phyloP scores from a whole-genome alignment of 2,329 filamentous ascomycete genomes.

The Coniochaeta sp. region DNA sequence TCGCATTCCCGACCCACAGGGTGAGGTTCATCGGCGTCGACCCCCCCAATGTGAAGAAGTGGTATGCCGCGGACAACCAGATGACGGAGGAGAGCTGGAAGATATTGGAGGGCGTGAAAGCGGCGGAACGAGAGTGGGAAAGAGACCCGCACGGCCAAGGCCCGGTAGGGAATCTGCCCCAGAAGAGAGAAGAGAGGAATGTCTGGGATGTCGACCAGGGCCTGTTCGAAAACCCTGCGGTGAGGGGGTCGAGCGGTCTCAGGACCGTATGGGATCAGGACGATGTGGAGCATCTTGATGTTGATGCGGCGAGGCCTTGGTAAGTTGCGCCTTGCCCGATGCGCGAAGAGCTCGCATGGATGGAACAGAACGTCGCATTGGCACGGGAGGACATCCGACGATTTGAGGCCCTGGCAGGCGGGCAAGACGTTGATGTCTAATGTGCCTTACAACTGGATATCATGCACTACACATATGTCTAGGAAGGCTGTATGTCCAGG shows the following conservation, averaged over 20 bases:
- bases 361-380: too few species aligned
- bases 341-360: too few species aligned
- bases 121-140: constrained; percentile 41
- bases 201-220: constrained; percentile 37
- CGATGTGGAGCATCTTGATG: constrained; percentile 31
- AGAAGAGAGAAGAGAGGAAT: constrained; percentile 43
- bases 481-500: too few species aligned
- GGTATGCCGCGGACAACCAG: not conserved
- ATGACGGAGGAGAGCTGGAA: not conserved
- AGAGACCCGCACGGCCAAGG: constrained; percentile 46
- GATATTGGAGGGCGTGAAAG: constrained; percentile 30
- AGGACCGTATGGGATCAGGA: constrained; percentile 21
- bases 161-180: constrained; percentile 30
- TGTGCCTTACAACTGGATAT: too few species aligned
- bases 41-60: constrained; percentile 41
- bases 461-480: too few species aligned
- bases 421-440: too few species aligned
- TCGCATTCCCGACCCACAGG: constrained; percentile 42
- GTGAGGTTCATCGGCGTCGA: constrained; percentile 57
- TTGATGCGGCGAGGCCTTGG: constrained; percentile 24
- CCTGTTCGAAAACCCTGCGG: constrained; percentile 32
- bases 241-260: constrained; percentile 29
- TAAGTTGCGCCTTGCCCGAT: too few species aligned
- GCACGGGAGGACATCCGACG: too few species aligned
- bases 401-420: too few species aligned